Conservation (phyloP, 345 rosid genomes). For the Angophora floribunda region DNA sequence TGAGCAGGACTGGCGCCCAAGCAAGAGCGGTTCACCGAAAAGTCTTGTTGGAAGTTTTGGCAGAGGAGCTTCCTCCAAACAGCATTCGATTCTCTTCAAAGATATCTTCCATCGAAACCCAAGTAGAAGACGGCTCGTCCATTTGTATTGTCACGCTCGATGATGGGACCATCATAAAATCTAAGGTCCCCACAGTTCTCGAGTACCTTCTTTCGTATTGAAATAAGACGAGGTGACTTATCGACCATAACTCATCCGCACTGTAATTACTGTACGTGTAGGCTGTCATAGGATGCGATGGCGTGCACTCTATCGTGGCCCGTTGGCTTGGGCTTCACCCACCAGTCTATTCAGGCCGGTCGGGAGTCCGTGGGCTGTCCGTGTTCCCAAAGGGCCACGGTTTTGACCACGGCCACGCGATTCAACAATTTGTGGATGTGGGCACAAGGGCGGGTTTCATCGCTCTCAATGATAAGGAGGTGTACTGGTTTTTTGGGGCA, state of each 20-base stretch:
- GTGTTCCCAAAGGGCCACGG: constrained; percentile 27
- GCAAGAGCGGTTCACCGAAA: background rate
- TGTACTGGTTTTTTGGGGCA: constrained; percentile 12
- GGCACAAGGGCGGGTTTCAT: constrained; percentile 16
- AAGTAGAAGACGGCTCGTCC: background rate
- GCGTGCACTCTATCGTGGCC: constrained; percentile 24
- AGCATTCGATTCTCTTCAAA: constrained; percentile 24
- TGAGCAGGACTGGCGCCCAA: background rate
- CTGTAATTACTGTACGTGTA: background rate
- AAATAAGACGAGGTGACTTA: background rate
- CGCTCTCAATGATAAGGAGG: constrained; percentile 16
- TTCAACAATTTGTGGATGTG: constrained; percentile 7
- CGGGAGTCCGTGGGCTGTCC: constrained; percentile 18
- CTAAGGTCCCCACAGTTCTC: constrained; percentile 9
- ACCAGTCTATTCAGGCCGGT: constrained; percentile 18
- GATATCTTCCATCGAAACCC: constrained; percentile 9
- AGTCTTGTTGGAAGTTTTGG: constrained; percentile 11
- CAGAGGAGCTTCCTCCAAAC: constrained; percentile 18
- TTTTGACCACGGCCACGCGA: background rate
- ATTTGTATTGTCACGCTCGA: constrained; percentile 1
- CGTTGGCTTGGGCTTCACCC: constrained; percentile 18
- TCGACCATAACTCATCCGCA: background rate
- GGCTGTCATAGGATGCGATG: constrained; percentile 38
- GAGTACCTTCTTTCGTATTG: background rate
- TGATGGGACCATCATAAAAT: constrained; percentile 19